Evolutionary conservation across 495 filamentous ascomycete species (phyloP).

Genomic region (Xylaria intraflava): DNA sequence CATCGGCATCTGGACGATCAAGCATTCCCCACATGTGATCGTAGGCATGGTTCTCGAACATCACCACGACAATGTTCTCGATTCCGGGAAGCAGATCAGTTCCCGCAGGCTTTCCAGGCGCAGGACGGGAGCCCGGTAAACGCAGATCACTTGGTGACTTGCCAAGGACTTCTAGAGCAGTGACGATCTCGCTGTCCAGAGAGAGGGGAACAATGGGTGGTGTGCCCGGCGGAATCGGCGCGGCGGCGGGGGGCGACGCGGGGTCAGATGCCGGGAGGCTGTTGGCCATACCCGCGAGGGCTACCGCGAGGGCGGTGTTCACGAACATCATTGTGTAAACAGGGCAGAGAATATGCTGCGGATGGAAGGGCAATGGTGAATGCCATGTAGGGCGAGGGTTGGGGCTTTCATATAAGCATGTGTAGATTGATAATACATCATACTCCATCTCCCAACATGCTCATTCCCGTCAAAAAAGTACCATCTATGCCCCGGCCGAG

Average conservation of each 20-base stretch:
- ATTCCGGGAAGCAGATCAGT: constrained; percentile 23
- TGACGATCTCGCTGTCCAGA: background rate
- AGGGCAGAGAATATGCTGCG: background rate
- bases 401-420: too few relatives aligned
- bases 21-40: constrained; percentile 30
- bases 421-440: too few relatives aligned
- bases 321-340: background rate
- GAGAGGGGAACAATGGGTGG: too few relatives aligned
- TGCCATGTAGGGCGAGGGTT: background rate
- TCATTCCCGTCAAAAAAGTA: too few relatives aligned
- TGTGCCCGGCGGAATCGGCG: too few relatives aligned
- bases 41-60: constrained; percentile 43
- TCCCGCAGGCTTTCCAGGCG: background rate
- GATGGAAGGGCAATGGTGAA: background rate
- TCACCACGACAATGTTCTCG: constrained; percentile 41
- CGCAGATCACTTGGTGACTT: background rate
- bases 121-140: background rate
- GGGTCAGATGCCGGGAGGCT: background rate
- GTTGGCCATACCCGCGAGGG: background rate
- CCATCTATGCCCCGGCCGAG: too few relatives aligned
- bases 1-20: background rate
- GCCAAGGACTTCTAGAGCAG: background rate
- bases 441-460: too few relatives aligned
- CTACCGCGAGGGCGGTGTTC: background rate
- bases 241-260: background rate